These are phyloP conservation scores for Colletotrichum endophyticum DNA, from an alignment of 2,329 filamentous ascomycete genomes.

Conservation along the genomic window DNA sequence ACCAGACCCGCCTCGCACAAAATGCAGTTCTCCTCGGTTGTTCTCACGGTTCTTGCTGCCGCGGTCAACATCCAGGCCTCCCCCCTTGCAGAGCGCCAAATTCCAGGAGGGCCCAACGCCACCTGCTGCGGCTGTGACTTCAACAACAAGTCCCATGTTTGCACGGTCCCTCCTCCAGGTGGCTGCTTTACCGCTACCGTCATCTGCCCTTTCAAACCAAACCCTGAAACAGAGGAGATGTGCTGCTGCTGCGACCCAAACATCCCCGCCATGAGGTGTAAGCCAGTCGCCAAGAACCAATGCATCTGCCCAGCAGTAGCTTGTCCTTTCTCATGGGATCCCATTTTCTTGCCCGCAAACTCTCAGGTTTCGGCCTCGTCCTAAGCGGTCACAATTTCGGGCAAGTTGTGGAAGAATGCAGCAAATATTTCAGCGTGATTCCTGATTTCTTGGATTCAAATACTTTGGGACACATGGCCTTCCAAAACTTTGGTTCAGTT, in stretches of 20 bases:
- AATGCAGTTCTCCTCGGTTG: background rate
- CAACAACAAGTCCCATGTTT: background rate
- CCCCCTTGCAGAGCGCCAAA: background rate
- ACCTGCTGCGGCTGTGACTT: background rate
- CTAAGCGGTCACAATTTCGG: background rate
- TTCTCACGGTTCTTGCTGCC: background rate
- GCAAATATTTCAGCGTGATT: background rate
- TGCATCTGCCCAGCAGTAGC: background rate
- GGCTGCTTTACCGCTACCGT: background rate
- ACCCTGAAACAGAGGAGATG: slow-evolving; percentile 10
- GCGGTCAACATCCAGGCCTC: background rate
- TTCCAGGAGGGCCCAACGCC: background rate
- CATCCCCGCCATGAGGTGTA: background rate
- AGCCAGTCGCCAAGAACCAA: background rate
- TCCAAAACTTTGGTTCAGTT: background rate
- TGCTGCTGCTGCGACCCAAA: slow-evolving; percentile 23
- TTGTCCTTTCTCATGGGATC: background rate
- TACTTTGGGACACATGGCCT: background rate
- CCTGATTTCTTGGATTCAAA: background rate
- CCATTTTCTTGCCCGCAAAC: background rate
- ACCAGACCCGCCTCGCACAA: background rate
- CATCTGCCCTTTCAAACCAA: slow-evolving; percentile 12
- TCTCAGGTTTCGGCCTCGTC: background rate
- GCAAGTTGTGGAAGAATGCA: background rate
- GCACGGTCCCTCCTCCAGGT: background rate